These are phyloP conservation scores for Leccinum insolens DNA, from an alignment of 1,284 basidiomycete species.

Conservation along the genomic window DNA sequence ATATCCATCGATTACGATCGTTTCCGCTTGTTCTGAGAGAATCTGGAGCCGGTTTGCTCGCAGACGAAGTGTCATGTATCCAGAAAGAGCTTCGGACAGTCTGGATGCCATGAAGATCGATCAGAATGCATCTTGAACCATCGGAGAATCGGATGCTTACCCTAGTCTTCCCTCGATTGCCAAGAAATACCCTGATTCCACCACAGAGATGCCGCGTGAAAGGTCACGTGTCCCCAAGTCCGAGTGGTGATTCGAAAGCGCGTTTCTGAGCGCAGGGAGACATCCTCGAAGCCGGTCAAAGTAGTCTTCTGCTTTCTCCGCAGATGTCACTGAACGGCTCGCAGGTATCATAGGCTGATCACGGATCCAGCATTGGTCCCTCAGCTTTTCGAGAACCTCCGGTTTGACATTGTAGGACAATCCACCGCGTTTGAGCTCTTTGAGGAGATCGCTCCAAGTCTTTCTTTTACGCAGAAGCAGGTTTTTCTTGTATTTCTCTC, in stretches of 20 bases:
- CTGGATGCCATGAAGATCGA: slow-evolving; percentile 30
- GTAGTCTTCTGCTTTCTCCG: slow-evolving; percentile 63
- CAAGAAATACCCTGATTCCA: slow-evolving; percentile 78
- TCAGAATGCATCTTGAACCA: slow-evolving; percentile 3
- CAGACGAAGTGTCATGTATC: slow-evolving; percentile 16
- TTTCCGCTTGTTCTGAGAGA: slow-evolving; percentile 26
- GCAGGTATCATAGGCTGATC: slow-evolving; percentile 54
- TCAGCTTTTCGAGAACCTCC: slow-evolving; percentile 68
- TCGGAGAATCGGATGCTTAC: slow-evolving; percentile 35
- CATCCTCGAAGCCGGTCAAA: slow-evolving; percentile 71
- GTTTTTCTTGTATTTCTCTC: slow-evolving; percentile 77
- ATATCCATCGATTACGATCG: slow-evolving; percentile 21
- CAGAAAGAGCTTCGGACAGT: slow-evolving; percentile 36
- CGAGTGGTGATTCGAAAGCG: slow-evolving; percentile 72
- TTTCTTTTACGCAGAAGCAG: slow-evolving; percentile 85
- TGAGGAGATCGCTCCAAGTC: slow-evolving; percentile 90
- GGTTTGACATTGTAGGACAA: slow-evolving; percentile 72
- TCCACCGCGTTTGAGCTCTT: slow-evolving; percentile 85
- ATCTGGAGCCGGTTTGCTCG: slow-evolving; percentile 22
- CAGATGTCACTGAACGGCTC: slow-evolving; percentile 19
- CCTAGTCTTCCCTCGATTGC: slow-evolving; percentile 55
- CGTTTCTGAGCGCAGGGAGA: slow-evolving; percentile 70
- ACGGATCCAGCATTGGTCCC: slow-evolving; percentile 67
- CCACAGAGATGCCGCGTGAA: slow-evolving; percentile 75
- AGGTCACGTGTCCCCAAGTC: slow-evolving; percentile 89